These are phyloP conservation scores for Arthrobotrys conoides DNA, from an alignment of 2,329 filamentous ascomycete species.

Conservation along the genomic window DNA sequence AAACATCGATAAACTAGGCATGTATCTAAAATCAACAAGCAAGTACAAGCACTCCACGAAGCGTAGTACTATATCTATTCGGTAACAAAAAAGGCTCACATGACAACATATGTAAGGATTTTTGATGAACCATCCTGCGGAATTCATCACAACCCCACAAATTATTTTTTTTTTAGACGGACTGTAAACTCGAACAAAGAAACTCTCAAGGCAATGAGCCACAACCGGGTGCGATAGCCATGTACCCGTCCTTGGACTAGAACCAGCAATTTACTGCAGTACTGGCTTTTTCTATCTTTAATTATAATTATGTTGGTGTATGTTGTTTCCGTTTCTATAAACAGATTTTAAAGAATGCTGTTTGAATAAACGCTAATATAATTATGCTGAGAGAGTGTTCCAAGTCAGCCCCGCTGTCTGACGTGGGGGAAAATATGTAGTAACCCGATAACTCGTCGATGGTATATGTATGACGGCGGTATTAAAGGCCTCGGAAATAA, in stretches of 20 bases:
- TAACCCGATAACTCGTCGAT: not conserved
- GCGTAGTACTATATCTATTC: not conserved
- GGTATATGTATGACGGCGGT: not conserved
- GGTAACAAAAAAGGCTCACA: not conserved
- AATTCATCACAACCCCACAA: conserved; percentile 22
- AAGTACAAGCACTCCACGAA: conserved; percentile 16
- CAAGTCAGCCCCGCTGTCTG: not conserved
- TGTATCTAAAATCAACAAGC: not conserved
- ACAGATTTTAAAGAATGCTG: too few relatives aligned
- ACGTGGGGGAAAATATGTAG: not conserved
- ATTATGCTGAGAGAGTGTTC: not conserved
- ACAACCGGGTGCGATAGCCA: not conserved
- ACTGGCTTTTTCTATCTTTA: not conserved
- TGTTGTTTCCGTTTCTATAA: not conserved
- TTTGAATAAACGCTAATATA: too few relatives aligned
- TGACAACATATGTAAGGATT: conserved; percentile 4
- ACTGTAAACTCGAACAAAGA: not conserved
- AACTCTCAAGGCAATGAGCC: not conserved
- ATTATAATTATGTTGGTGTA: not conserved
- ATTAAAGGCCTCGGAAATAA: conserved; percentile 9
- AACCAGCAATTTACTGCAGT: too few relatives aligned
- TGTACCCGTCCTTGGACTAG: not conserved
- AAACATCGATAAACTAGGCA: conserved; percentile 14
- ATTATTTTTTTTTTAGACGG: not conserved
- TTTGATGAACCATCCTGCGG: conserved; percentile 3